Percentiles rank a stretch among this genome's conserved stretches.
These are phyloP conservation scores for Hibiscus trionum DNA, from an alignment of 345 rosid species.

Conservation along the genomic window DNA sequence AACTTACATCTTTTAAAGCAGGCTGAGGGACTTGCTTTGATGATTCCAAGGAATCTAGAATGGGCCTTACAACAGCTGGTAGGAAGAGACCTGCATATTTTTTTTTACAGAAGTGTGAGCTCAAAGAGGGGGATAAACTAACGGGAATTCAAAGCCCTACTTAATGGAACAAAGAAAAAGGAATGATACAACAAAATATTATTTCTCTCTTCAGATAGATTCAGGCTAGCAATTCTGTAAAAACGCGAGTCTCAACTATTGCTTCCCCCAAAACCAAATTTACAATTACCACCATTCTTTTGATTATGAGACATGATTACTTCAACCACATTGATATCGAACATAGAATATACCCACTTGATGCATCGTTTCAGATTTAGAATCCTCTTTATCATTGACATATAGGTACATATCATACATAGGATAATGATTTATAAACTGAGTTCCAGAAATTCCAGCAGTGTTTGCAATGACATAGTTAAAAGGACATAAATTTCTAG, in stretches of 20 bases:
- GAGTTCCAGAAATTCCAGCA: neutral
- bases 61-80: slow-evolving; percentile 95
- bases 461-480: neutral
- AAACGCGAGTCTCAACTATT: neutral
- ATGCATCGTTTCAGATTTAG: neutral
- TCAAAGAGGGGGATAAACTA: neutral
- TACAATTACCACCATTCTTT: neutral
- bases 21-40: slow-evolving; percentile 78
- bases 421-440: neutral
- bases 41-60: slow-evolving; percentile 79
- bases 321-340: neutral
- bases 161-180: neutral
- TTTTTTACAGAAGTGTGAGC: slow-evolving; percentile 6
- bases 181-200: neutral
- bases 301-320: neutral
- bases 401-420: neutral
- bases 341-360: neutral
- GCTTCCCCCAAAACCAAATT: neutral
- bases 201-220: neutral
- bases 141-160: neutral
- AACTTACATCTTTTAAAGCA: slow-evolving; percentile 67
- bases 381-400: neutral
- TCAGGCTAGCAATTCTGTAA: neutral
- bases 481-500: neutral
- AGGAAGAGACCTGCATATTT: slow-evolving; percentile 65